A percentile compares a stretch with the other conserved stretches of the same genome.
Conservation (phyloP, 768 basidiomycete species). For the Boletus subcaerulescens region DNA sequence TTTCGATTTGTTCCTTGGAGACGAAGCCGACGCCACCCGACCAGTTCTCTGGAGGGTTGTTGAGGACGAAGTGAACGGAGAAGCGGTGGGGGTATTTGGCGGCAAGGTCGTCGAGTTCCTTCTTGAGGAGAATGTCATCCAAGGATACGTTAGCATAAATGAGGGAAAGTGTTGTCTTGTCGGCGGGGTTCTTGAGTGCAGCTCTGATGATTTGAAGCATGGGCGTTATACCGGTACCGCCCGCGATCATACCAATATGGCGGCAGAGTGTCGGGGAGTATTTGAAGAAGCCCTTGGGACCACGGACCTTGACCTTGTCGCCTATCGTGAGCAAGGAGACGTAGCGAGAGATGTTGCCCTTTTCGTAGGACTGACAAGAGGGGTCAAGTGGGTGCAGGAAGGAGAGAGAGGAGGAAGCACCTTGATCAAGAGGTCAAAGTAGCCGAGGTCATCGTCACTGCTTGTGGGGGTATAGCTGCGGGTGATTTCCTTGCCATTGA, state of each 20-base stretch:
- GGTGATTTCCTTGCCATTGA: constrained; percentile 85
- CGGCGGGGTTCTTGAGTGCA: constrained; percentile 83
- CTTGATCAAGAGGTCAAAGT: constrained; percentile 98
- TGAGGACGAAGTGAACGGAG: constrained; percentile 86
- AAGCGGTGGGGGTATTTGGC: constrained; percentile 63
- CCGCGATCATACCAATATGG: constrained; percentile 94
- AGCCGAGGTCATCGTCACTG: constrained; percentile 87
- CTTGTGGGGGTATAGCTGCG: constrained; percentile 96
- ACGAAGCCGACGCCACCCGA: constrained; percentile 90
- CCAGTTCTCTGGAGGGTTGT: constrained; percentile 90
- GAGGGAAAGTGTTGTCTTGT: constrained; percentile 78
- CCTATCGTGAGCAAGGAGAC: constrained; percentile 81
- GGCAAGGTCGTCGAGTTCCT: constrained; percentile 80
- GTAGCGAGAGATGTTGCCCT: constrained; percentile 93
- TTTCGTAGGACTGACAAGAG: constrained; percentile 77
- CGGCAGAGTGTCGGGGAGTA: constrained; percentile 72
- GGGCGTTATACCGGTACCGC: constrained; percentile 97
- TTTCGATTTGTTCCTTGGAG: constrained; percentile 85
- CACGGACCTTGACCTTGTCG: constrained; percentile 86
- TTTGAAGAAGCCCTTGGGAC: constrained; percentile 93
- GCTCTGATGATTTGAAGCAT: constrained; percentile 98
- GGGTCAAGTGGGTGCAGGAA: neutral
- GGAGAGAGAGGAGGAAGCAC: constrained; percentile 36
- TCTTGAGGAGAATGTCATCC: constrained; percentile 89
- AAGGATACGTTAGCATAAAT: constrained; percentile 96